A percentile compares a stretch with the other conserved stretches of the same genome.
phyloP scores from a whole-genome alignment of 192 early-diverging fungal genomes.

The Backusella mclennaniae region DNA sequence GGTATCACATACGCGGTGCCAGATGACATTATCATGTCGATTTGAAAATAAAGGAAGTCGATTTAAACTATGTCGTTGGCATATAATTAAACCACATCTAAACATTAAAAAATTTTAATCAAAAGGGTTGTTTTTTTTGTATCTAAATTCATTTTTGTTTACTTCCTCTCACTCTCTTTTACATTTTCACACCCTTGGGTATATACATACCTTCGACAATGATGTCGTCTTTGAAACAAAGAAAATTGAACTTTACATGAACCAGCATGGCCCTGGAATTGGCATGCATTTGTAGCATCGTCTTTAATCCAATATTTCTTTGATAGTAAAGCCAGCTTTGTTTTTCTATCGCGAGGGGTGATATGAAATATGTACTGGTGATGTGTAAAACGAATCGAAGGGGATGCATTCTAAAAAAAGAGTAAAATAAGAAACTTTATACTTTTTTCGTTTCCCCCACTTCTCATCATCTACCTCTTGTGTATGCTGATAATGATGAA shows the following conservation, averaged over 20 bases:
- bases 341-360: conserved; percentile 8
- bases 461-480: conserved; percentile 5
- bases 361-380: conserved; percentile 26
- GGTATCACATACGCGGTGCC: conserved; percentile 22
- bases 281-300: conserved; percentile 16
- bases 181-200: neutral
- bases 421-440: neutral
- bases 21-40: neutral
- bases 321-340: conserved; percentile 18
- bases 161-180: neutral
- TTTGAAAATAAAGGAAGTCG: conserved; percentile 22
- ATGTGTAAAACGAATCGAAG: neutral
- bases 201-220: conserved; percentile 28
- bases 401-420: neutral
- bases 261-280: conserved; percentile 10
- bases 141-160: neutral
- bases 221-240: conserved; percentile 29
- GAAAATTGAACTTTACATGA: conserved; percentile 18
- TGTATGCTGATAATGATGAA: neutral
- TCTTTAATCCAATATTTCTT: conserved; percentile 24
- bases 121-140: neutral
- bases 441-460: neutral
- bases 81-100: conserved; percentile 30
- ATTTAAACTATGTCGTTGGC: conserved; percentile 30
- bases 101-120: neutral